Base-by-base conservation (phyloP, 208 protist species). In the Acanthamoeba castellanii region DNA sequence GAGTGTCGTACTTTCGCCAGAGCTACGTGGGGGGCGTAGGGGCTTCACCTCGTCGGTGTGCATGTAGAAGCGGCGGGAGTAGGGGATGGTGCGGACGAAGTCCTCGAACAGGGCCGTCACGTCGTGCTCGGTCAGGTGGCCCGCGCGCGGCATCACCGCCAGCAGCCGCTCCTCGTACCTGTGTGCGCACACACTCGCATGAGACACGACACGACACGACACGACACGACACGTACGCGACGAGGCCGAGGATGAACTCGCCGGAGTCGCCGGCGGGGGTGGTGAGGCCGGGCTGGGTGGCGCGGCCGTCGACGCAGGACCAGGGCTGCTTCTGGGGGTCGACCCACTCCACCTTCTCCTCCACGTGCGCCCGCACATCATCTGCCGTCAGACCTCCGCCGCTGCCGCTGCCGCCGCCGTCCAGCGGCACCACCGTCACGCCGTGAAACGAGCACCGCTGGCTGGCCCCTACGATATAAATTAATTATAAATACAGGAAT, bases 241-340 rank as follows among this genome's bases (percentile, higher is more conserved):
- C 72, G 18, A 81, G 72, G 72, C 72, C 72, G 72, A 81, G 72
- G 72, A 81, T 81, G 72, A 81, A 81, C 72, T 81, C 72, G 8
- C 72, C 72, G 34, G 72, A 42, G 42, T 81, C 72, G 42, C 72
- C 72, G 30, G 72, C 72, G 2, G 72, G 72, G 25, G 72, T 81
- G 72, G 72, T 50, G 72, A 81, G 72, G 72, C 72, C 34, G 14
- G 72, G 72, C 34, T 37, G n/a, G 14, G 72, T 22, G 42, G 72
- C 14, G 37, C 72, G 72, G 72, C 72, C 72, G 42, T 81, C 72
- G 42, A 81, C 72, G 72, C 72, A 81, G 16, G 72, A 81, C 72
- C 72, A 81, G 14, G 14, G 42, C 5, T 81, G 72, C 30, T n/a
- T 8, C 18, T 50, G 37, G 16, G 72, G 72, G 72, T 81, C 42